Conservation (phyloP, 805 yeast genomes). For the Myxozyma kluyveri region DNA sequence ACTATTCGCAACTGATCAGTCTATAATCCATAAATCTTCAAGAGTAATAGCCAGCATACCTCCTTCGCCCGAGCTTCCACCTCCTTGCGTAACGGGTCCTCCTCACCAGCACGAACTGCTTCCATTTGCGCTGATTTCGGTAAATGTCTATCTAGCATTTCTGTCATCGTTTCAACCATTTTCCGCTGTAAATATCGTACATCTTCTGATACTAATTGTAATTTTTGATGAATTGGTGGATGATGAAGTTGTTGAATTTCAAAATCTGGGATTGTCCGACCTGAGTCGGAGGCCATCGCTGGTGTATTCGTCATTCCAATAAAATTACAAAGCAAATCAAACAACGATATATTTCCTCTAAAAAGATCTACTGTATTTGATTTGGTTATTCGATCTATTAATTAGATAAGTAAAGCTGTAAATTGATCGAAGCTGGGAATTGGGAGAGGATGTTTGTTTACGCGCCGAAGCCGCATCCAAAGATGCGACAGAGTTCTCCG, state of each 20-base stretch:
- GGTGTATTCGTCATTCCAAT: neutral
- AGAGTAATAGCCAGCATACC: slow-evolving; percentile 17
- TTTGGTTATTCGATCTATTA: too few species aligned
- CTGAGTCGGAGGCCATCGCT: slow-evolving; percentile 13
- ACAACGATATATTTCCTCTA: too few species aligned
- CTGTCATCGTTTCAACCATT: slow-evolving; percentile 43
- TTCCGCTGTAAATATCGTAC: slow-evolving; percentile 48
- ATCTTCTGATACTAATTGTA: slow-evolving; percentile 40
- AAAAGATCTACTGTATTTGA: too few species aligned
- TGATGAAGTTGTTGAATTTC: slow-evolving; percentile 26
- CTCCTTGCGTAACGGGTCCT: slow-evolving; percentile 44
- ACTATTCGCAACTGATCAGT: slow-evolving; percentile 26
- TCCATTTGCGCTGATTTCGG: slow-evolving; percentile 36
- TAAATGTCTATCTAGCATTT: slow-evolving; percentile 49
- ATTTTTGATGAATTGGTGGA: slow-evolving; percentile 29
- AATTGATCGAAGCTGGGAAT: too few species aligned
- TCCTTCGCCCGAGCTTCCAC: slow-evolving; percentile 47
- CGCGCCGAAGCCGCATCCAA: too few species aligned
- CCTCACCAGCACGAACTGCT: slow-evolving; percentile 11
- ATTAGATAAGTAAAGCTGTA: too few species aligned
- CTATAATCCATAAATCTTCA: neutral
- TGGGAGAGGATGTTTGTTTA: too few species aligned
- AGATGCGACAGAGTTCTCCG: too few species aligned
- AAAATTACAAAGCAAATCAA: too few species aligned
- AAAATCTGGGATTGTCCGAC: slow-evolving; percentile 22